Evolutionary conservation across 768 basidiomycete genomes (phyloP), one percentile per base, ranked within the genome.

Genomic region (Hydnum rufescens): DNA sequence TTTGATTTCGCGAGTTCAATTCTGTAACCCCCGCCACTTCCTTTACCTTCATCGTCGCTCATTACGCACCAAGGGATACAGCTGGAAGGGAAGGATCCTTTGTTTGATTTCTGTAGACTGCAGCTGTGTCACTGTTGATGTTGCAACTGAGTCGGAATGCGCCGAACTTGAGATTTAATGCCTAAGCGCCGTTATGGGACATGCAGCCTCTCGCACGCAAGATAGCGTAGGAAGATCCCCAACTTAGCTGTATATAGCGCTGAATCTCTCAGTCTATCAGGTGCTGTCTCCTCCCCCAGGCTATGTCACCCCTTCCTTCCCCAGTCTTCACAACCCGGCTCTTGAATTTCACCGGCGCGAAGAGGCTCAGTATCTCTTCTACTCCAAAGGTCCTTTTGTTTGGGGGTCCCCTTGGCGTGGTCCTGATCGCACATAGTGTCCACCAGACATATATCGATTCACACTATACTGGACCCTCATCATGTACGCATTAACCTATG

Each of bases 381-480:
- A 53, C 16, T 55, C 55, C 18, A 32, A 29, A 23, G 55, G 55
- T 55, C 29, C 6, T 25, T 4, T 13, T 50, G 5, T 19, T 43
- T 30, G 4, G 32, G 1, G 3, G 19, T 25, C 1, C 51, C 18
- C 39, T 28, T 19, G 22, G 5, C 36, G 31, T 42, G 19, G 3
- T 32, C 16, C 19, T 18, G 3, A 16, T 4, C 4, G 22, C 26
- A 16, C 50, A 8, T 53, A 8, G 51, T 32, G 6, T 6, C 19
- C 39, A 19, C 3, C 25, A 55, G 55, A 55, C 32, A 53, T 55
- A 28, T 55, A 42, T 36, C 44, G 51, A 34, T 55, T 55, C 30
- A 56, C 54, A n/a, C 55, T 55, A 2, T 55, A 53, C 22, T 55
- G 55, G 55, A 55, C 52, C 29, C 31, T 55, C n/a, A 55, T 55